Percentiles rank a stretch among this genome's conserved stretches.
phyloP scores from a whole-genome alignment of 2,329 filamentous ascomycete genomes.

The Acarospora socialis region DNA sequence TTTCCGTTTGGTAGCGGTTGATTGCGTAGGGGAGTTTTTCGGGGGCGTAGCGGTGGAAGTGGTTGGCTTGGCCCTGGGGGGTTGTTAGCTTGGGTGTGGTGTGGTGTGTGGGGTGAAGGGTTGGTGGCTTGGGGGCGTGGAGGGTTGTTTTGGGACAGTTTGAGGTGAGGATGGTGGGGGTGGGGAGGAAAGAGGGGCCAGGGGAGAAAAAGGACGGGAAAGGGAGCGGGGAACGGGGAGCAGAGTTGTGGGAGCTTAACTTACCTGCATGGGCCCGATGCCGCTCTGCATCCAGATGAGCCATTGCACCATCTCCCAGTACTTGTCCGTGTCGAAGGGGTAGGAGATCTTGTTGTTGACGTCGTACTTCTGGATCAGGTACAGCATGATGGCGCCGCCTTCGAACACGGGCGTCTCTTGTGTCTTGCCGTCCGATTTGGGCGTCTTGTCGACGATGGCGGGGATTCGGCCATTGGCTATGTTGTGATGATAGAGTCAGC shows the following conservation, averaged over 20 bases:
- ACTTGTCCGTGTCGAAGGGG: constrained; percentile 26
- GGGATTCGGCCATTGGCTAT: constrained; percentile 37
- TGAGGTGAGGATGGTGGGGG: no score
- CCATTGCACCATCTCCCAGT: constrained; percentile 33
- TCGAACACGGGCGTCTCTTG: constrained; percentile 35
- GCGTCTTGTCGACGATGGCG: constrained; percentile 29
- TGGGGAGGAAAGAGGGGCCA: no score
- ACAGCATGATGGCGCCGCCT: constrained; percentile 32
- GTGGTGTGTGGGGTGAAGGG: no score
- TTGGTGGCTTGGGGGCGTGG: no score
- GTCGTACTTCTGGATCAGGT: constrained; percentile 32
- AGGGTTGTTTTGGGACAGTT: no score
- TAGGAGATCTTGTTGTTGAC: constrained; percentile 27
- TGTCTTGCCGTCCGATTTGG: constrained; percentile 8
- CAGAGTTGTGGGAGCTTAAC: no score
- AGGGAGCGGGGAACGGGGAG: no score
- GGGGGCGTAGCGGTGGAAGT: constrained; percentile 32
- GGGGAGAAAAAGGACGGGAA: no score
- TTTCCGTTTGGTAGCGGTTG: constrained; percentile 34
- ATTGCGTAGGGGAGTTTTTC: constrained; percentile 31
- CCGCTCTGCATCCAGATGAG: constrained; percentile 32
- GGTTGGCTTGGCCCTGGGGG: constrained; percentile 34
- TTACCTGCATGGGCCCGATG: constrained; percentile 29
- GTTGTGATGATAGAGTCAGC: no score
- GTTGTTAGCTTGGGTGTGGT: constrained; percentile 8